A percentile compares a stretch with the other conserved stretches of the same genome.
Evolutionary conservation across 305 asterid species (phyloP).

Genomic region (Solanum hybrid): DNA sequence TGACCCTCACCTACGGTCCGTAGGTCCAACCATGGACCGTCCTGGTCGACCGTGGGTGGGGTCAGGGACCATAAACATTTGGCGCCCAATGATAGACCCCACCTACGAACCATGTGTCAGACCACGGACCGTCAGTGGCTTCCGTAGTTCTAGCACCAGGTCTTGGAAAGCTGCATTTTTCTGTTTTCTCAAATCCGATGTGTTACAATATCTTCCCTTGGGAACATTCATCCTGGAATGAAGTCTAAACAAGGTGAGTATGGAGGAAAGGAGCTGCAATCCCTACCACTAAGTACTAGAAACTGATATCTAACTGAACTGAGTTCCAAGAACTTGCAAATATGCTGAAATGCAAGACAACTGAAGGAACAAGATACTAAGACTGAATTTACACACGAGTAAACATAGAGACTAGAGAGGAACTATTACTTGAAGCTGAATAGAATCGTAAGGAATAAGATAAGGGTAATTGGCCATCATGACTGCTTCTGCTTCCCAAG

Average conservation of each 20-base stretch:
- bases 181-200: no score
- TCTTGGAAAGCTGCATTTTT: not conserved
- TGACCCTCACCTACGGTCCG: not conserved
- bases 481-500: not conserved
- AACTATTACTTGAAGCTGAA: not conserved
- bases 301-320: not conserved
- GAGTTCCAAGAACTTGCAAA: not conserved
- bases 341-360: not conserved
- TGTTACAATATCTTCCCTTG: not conserved
- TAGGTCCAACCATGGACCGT: not conserved
- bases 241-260: no score
- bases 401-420: not conserved
- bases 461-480: not conserved
- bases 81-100: no score
- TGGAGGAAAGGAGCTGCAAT: not conserved
- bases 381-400: not conserved
- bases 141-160: not conserved
- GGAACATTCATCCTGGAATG: not conserved
- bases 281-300: not conserved
- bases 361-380: not conserved
- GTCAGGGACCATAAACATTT: not conserved
- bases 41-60: not conserved
- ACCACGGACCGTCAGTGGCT: not conserved
- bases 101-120: not conserved
- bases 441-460: not conserved